Percentiles rank a stretch among this genome's conserved stretches.
Evolutionary conservation across 768 basidiomycete genomes (phyloP).

Genomic region (Baorangia bicolor): DNA sequence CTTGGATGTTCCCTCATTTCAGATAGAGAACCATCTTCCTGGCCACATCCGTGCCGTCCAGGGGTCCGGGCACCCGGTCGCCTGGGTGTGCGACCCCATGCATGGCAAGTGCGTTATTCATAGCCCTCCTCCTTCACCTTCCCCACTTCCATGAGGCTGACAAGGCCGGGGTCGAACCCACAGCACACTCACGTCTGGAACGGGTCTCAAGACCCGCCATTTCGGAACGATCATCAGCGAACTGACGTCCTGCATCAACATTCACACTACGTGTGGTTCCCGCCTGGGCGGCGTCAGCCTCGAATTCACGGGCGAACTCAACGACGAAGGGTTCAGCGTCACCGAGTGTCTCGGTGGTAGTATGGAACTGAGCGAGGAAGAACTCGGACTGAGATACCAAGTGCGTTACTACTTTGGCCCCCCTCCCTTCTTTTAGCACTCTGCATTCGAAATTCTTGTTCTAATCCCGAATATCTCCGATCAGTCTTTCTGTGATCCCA

Average conservation of each 20-base stretch:
- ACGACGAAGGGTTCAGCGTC: conserved; percentile 89
- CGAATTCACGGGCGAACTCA: conserved; percentile 90
- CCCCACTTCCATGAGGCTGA: neutral
- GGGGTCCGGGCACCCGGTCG: conserved; percentile 77
- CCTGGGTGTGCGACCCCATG: conserved; percentile 98
- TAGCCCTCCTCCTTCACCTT: neutral
- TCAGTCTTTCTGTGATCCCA: conserved; percentile 90
- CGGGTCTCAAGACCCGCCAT: conserved; percentile 86
- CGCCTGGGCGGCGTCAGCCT: conserved; percentile 82
- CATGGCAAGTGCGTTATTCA: conserved; percentile 82
- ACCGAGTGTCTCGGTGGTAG: conserved; percentile 97
- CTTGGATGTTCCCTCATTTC: neutral
- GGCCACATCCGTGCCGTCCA: conserved; percentile 82
- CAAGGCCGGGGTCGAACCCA: neutral
- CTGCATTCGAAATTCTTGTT: neutral
- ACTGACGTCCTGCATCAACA: conserved; percentile 74
- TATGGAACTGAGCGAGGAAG: conserved; percentile 89
- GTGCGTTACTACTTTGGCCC: conserved; percentile 34
- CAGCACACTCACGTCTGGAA: conserved; percentile 80
- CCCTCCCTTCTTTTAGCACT: neutral
- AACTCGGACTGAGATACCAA: conserved; percentile 89
- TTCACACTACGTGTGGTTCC: conserved; percentile 74
- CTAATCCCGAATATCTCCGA: neutral
- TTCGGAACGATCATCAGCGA: conserved; percentile 89
- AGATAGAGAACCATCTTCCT: conserved; percentile 77